Conservation (phyloP, 352 stramenopile species). For the Phytophthora sp. region DNA sequence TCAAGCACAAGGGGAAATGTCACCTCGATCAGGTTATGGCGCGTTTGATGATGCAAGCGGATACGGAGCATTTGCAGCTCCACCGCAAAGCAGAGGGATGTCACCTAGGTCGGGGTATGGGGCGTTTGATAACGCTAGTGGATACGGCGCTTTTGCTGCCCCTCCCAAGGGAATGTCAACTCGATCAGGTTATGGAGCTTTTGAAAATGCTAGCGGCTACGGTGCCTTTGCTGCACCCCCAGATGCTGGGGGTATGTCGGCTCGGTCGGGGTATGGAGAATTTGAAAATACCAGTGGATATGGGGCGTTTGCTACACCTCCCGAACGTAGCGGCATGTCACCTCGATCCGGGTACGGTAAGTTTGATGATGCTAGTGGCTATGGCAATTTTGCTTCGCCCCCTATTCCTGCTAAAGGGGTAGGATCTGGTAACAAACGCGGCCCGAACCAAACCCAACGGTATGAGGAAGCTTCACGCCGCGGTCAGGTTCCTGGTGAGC, state of each 20-base stretch:
- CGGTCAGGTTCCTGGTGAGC: not conserved
- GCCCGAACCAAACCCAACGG: no score
- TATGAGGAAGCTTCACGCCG: no score
- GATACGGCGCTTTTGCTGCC: constrained; percentile 23
- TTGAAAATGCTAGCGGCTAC: constrained; percentile 24
- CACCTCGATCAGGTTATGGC: constrained; percentile 12
- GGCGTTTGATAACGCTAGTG: constrained; percentile 23
- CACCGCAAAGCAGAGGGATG: not conserved
- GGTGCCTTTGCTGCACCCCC: constrained; percentile 34
- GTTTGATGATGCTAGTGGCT: constrained; percentile 30
- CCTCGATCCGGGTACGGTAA: not conserved
- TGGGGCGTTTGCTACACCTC: constrained; percentile 1
- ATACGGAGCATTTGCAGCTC: constrained; percentile 25
- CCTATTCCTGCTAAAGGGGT: no score
- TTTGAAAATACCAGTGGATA: constrained; percentile 30
- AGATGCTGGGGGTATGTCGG: constrained; percentile 18
- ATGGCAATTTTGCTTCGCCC: constrained; percentile 22
- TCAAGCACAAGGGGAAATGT: constrained; percentile 15
- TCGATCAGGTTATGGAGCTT: constrained; percentile 29
- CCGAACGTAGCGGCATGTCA: not conserved
- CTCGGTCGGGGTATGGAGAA: constrained; percentile 18
- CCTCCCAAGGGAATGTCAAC: not conserved
- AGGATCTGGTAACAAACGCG: no score
- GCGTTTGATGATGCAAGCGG: constrained; percentile 33
- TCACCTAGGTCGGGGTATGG: constrained; percentile 31